phyloP scores from a whole-genome alignment of 2,329 filamentous ascomycete genomes.

The Sporothrix humicola region DNA sequence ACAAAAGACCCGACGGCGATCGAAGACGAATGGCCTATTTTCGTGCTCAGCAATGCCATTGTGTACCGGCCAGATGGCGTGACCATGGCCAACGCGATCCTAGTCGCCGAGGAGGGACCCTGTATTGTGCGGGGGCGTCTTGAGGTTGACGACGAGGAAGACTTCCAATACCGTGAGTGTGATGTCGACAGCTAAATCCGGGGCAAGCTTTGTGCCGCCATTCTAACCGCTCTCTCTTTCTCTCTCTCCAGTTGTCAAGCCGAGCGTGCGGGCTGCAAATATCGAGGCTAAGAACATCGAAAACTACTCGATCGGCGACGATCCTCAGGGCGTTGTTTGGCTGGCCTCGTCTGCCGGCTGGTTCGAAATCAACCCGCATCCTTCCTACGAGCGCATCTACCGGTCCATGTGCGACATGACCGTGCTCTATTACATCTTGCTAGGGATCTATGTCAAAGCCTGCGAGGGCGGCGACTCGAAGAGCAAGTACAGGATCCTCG shows the following conservation, averaged over 20 bases:
- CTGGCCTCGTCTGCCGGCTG: constrained; percentile 68
- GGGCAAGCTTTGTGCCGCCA: no score
- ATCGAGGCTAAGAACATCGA: constrained; percentile 61
- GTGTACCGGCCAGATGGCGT: constrained; percentile 61
- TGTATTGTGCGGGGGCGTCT: constrained; percentile 66
- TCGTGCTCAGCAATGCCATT: constrained; percentile 64
- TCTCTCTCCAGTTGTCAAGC: constrained; percentile 44
- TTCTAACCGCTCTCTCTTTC: neutral
- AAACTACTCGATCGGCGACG: constrained; percentile 64
- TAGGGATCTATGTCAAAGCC: constrained; percentile 58
- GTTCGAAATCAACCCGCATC: constrained; percentile 69
- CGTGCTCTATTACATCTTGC: constrained; percentile 66
- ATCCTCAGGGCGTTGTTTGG: constrained; percentile 67
- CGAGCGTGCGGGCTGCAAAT: constrained; percentile 44
- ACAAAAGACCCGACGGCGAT: constrained; percentile 42
- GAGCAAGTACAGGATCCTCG: constrained; percentile 45
- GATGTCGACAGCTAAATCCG: neutral
- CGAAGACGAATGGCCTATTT: constrained; percentile 64
- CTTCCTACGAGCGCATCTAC: constrained; percentile 61
- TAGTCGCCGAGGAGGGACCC: constrained; percentile 64
- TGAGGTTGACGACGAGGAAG: constrained; percentile 55
- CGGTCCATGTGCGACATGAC: constrained; percentile 67
- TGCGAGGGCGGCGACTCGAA: constrained; percentile 39
- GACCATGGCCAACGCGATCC: constrained; percentile 64
- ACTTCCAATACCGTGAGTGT: constrained; percentile 49